Evolutionary conservation across 352 stramenopile species (phyloP).

Genomic region (Phytophthora ohioensis): DNA sequence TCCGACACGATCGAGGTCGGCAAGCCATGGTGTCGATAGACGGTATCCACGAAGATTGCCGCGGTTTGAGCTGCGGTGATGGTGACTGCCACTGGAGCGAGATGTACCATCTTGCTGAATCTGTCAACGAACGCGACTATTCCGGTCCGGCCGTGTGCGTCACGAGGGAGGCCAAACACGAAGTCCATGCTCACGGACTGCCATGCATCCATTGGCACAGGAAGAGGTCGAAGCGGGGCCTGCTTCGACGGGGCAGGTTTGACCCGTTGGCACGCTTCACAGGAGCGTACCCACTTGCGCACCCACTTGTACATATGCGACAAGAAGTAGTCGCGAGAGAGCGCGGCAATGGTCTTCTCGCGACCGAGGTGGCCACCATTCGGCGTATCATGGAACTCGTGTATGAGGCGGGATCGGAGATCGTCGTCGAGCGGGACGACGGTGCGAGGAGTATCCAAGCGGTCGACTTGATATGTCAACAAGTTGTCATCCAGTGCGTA

Average conservation of each 20-base stretch:
- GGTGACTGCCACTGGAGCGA: background rate
- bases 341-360: too few relatives aligned
- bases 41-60: constrained; percentile 2
- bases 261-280: background rate
- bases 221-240: background rate
- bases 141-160: background rate
- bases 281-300: background rate
- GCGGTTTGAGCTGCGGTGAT: constrained; percentile 1
- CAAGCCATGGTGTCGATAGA: constrained; percentile 20
- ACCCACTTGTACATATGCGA: too few relatives aligned
- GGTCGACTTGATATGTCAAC: too few relatives aligned
- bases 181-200: background rate
- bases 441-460: too few relatives aligned
- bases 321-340: too few relatives aligned
- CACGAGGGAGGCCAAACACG: background rate
- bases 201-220: background rate
- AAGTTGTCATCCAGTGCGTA: too few relatives aligned
- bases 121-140: background rate
- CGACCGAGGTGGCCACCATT: too few relatives aligned
- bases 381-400: too few relatives aligned
- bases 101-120: constrained; percentile 10
- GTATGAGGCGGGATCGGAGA: too few relatives aligned
- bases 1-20: constrained; percentile 12
- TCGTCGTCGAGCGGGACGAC: too few relatives aligned
- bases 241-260: background rate